phyloP scores from a whole-genome alignment of 106 monocot genomes.

The Chionographis japonica region DNA sequence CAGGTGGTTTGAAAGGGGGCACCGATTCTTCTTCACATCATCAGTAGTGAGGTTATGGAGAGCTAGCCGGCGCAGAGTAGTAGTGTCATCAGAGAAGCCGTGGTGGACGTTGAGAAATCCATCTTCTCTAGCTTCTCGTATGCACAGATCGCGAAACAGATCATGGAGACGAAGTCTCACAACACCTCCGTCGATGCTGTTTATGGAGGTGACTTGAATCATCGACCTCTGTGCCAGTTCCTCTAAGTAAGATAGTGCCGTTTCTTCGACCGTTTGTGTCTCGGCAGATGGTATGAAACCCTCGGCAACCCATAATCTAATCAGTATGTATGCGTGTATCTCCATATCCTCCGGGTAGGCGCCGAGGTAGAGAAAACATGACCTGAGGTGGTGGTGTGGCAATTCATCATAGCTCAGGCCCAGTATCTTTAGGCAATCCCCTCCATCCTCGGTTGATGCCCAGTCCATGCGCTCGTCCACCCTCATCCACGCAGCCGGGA shows the following conservation, averaged over 20 bases:
- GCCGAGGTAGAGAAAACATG: slow-evolving; percentile 10
- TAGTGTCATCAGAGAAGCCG: too few relatives aligned
- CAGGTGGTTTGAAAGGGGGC: too few relatives aligned
- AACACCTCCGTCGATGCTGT: too few relatives aligned
- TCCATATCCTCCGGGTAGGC: slow-evolving; percentile 10
- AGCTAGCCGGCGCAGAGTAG: too few relatives aligned
- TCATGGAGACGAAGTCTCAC: too few relatives aligned
- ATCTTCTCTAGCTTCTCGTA: too few relatives aligned
- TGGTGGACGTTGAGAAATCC: too few relatives aligned
- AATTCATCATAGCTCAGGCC: slow-evolving; percentile 8
- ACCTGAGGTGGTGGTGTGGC: slow-evolving; percentile 1
- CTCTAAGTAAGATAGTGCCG: slow-evolving; percentile 6
- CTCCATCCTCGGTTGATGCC: background rate
- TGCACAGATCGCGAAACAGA: too few relatives aligned
- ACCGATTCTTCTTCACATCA: too few relatives aligned
- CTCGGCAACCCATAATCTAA: slow-evolving; percentile 27
- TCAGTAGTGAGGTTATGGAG: too few relatives aligned
- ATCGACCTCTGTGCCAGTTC: slow-evolving; percentile 12
- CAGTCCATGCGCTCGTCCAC: slow-evolving; percentile 3
- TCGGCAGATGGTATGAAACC: slow-evolving; percentile 5
- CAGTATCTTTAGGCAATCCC: slow-evolving; percentile 2
- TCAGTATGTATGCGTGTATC: background rate
- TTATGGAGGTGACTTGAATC: background rate
- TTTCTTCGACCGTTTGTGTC: background rate
- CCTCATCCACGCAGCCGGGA: slow-evolving; percentile 1